Percentiles rank a stretch among this genome's conserved stretches.
Conservation (phyloP, 2,329 filamentous ascomycete genomes). For the Metarhizium rileyi region DNA sequence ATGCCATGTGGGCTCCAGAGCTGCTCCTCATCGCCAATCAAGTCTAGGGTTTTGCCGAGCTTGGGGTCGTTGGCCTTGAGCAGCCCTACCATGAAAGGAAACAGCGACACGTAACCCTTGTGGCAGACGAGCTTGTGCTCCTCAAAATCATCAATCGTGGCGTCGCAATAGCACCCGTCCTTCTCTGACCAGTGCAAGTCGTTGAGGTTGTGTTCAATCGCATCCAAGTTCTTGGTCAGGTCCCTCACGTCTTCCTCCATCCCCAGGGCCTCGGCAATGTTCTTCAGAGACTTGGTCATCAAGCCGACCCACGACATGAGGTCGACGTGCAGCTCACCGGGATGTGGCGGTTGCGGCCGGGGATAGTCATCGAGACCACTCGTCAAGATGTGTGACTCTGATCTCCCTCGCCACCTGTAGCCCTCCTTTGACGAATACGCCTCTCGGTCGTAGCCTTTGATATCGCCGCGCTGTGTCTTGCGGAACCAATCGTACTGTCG, state of each 20-base stretch:
- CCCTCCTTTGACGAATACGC: conserved; percentile 84
- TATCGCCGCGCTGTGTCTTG: conserved; percentile 79
- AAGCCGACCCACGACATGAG: conserved; percentile 96
- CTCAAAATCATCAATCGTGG: conserved; percentile 90
- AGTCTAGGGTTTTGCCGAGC: conserved; percentile 63
- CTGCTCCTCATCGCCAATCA: conserved; percentile 72
- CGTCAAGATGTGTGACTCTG: conserved; percentile 76
- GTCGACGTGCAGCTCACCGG: conserved; percentile 90
- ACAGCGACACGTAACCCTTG: conserved; percentile 90
- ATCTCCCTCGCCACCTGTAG: conserved; percentile 91
- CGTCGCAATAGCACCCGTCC: conserved; percentile 81
- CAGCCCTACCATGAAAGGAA: conserved; percentile 83
- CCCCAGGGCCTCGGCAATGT: conserved; percentile 67
- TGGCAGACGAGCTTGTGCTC: conserved; percentile 86
- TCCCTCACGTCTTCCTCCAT: conserved; percentile 66
- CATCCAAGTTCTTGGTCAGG: conserved; percentile 61
- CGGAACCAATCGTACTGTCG: conserved; percentile 94
- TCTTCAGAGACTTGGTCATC: conserved; percentile 78
- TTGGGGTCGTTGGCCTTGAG: conserved; percentile 63
- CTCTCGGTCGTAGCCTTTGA: conserved; percentile 83
- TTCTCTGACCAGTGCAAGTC: conserved; percentile 87
- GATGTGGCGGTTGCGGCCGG: conserved; percentile 84
- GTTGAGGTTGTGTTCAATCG: conserved; percentile 76
- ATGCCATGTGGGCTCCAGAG: conserved; percentile 89
- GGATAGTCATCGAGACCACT: conserved; percentile 96